Evolutionary conservation across 2,329 filamentous ascomycete species (phyloP).

Genomic region (Ramularia endophylla): DNA sequence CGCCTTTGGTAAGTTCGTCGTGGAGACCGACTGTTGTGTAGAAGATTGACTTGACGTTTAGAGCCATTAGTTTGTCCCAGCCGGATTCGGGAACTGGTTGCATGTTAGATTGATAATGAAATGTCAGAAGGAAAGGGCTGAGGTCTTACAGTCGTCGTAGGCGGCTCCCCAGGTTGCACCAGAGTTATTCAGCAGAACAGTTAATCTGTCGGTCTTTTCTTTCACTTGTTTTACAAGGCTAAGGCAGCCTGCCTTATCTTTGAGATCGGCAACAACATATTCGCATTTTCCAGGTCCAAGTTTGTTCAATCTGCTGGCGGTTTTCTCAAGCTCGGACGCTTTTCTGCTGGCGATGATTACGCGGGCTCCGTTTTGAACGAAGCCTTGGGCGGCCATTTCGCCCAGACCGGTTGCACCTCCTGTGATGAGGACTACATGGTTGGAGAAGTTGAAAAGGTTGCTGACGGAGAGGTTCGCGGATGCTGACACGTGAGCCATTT

Average conservation of each 20-base stretch:
- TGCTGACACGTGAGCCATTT: constrained; percentile 28
- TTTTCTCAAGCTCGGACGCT: constrained; percentile 40
- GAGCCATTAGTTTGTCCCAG: constrained; percentile 50
- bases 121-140: too few species aligned
- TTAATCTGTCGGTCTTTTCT: constrained; percentile 40
- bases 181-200: constrained; percentile 43
- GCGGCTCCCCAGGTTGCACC: constrained; percentile 33
- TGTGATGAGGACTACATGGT: constrained; percentile 38
- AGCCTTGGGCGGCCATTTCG: constrained; percentile 42
- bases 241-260: constrained; percentile 39
- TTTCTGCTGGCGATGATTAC: constrained; percentile 41
- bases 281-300: constrained; percentile 42
- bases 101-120: too few species aligned
- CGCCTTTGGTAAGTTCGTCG: constrained; percentile 38
- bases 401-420: constrained; percentile 44
- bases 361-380: constrained; percentile 39
- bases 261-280: constrained; percentile 38
- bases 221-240: constrained; percentile 38
- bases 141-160: too few species aligned
- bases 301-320: constrained; percentile 37
- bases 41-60: constrained; percentile 35
- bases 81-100: constrained; percentile 45
- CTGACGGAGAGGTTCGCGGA: constrained; percentile 24
- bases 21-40: constrained; percentile 44
- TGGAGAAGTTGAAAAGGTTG: constrained; percentile 32